Evolutionary conservation across 108 stramenopile genomes (phyloP), one percentile per base, ranked within the genome.

Genomic region (Aureococcus anophagefferens): DNA sequence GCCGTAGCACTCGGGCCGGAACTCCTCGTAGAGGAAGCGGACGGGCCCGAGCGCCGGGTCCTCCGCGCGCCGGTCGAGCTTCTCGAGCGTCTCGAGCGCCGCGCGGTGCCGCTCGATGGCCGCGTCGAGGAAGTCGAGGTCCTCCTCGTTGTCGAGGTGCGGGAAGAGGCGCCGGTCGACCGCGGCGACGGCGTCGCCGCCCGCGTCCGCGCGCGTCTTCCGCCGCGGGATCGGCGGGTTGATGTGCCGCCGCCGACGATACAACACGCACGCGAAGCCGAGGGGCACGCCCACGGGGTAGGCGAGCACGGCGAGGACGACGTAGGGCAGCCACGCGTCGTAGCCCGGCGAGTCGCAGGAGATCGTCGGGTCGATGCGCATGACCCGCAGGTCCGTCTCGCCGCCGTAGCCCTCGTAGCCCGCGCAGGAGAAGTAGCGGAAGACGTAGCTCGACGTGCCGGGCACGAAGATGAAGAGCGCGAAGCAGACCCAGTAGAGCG

Each of bases 1-100:
- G 35, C 35, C 7, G 21, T 29, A 73, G 73, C 30, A 67, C 36
- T 45, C 30, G 14, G 73, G 73, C 46, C 32, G 35, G 68, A 67
- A 73, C 34, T 45, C 44, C 35, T 62, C 33, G 68, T 44, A 73
- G 28, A 73, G 40, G 62, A 73, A 73, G 31, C n/a, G n/a, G n/a
- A n/a, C n/a, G n/a, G n/a, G n/a, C n/a, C n/a, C n/a, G n/a, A n/a
- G n/a, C n/a, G n/a, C n/a, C n/a, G n/a, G n/a, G n/a, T n/a, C n/a
- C n/a, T n/a, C n/a, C n/a, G n/a, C n/a, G n/a, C n/a, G n/a, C n/a
- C n/a, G n/a, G n/a, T n/a, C n/a, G n/a, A n/a, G n/a, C n/a, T n/a
- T n/a, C n/a, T n/a, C n/a, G n/a, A n/a, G n/a, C n/a, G n/a, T n/a
- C n/a, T n/a, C n/a, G n/a, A n/a, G n/a, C n/a, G n/a, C n/a, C n/a